These are phyloP conservation scores for Fusarium musae DNA, from an alignment of 2,329 filamentous ascomycete genomes.

Conservation along the genomic window DNA sequence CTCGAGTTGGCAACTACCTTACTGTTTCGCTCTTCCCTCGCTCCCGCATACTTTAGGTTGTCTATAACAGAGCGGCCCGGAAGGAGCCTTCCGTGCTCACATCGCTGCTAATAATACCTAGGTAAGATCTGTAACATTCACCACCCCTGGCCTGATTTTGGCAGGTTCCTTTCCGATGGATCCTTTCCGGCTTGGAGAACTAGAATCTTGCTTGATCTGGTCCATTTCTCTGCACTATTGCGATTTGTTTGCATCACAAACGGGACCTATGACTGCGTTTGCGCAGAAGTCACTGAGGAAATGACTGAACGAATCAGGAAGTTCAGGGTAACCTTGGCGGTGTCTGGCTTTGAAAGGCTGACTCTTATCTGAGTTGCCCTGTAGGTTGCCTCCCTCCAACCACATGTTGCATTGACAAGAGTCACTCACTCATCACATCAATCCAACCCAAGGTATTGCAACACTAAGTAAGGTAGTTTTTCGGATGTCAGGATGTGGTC, in stretches of 20 bases:
- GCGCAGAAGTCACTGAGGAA: conserved; percentile 8
- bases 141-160: neutral
- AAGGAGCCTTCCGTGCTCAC: neutral
- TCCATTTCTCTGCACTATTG: neutral
- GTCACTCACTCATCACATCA: conserved; percentile 5
- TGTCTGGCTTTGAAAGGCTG: neutral
- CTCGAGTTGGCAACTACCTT: neutral
- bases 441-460: neutral
- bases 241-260: neutral
- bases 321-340: neutral
- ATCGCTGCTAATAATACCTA: neutral
- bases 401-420: neutral
- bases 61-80: neutral
- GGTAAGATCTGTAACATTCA: neutral
- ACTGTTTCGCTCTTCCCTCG: neutral
- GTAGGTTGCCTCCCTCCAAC: neutral
- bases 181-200: neutral
- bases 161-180: neutral
- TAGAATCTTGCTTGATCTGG: neutral
- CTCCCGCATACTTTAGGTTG: neutral
- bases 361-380: neutral
- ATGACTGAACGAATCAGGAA: conserved; percentile 11
- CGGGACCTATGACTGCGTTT: neutral
- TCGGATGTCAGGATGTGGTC: conserved; percentile 5
- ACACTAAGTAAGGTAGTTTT: neutral